Conservation (phyloP, 192 early-diverging fungal species). For the Coemansia guatemalensis region DNA sequence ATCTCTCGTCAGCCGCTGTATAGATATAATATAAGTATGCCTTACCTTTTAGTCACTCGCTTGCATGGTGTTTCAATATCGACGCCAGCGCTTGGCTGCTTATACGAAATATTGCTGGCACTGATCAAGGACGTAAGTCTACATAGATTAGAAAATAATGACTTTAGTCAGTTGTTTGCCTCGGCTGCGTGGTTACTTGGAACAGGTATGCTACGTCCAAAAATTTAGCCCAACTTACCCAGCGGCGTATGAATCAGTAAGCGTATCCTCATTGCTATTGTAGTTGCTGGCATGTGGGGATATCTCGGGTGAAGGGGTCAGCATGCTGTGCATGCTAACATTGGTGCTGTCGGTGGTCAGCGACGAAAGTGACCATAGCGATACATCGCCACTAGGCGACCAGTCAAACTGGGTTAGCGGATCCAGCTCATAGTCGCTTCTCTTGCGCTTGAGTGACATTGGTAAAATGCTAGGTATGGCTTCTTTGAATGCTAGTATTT, state of each 20-base stretch:
- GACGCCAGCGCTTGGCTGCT: background rate
- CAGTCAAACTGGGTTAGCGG: constrained; percentile 16
- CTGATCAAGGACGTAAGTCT: constrained; percentile 5
- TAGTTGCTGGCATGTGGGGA: background rate
- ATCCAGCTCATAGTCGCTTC: constrained; percentile 2
- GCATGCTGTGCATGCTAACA: constrained; percentile 14
- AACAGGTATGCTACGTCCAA: too few relatives aligned
- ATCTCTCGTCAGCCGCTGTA: too few relatives aligned
- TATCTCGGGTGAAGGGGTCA: constrained; percentile 16
- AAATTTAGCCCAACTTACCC: constrained; percentile 6
- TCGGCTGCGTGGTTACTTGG: too few relatives aligned
- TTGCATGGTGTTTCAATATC: background rate
- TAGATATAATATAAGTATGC: too few relatives aligned
- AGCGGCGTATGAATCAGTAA: background rate
- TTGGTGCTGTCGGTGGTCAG: constrained; percentile 14
- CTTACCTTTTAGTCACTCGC: background rate
- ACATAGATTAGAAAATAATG: background rate
- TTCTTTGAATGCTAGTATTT: too few relatives aligned
- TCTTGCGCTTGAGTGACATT: constrained; percentile 13
- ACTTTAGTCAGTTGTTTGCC: too few relatives aligned
- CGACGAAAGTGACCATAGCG: constrained; percentile 26
- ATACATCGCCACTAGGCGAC: constrained; percentile 20
- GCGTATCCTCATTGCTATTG: constrained; percentile 22
- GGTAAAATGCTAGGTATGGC: background rate
- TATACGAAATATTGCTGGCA: background rate